Conservation (phyloP, 1,284 basidiomycete species). For the Ceratobasidium sp. region DNA sequence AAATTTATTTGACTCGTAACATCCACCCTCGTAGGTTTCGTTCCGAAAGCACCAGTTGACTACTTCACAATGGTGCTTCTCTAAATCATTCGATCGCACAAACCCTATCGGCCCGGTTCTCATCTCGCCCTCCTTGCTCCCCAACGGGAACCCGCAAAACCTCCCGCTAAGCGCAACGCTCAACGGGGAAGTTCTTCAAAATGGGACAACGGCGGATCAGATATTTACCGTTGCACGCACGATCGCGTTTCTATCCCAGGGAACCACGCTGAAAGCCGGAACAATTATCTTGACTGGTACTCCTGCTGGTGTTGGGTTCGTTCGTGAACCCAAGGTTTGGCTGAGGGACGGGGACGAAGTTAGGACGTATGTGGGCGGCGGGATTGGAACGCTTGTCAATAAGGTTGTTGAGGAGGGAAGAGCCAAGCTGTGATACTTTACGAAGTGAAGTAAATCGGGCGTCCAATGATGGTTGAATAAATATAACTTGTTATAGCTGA, state of each 20-base stretch:
- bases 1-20: neutral
- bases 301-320: conserved; percentile 76
- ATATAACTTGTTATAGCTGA: too few species aligned
- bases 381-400: conserved; percentile 77
- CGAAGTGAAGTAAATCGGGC: too few species aligned
- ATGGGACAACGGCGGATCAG: conserved; percentile 76
- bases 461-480: too few species aligned
- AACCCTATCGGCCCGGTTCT: conserved; percentile 79
- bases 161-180: conserved; percentile 69
- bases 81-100: conserved; percentile 81
- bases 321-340: conserved; percentile 70
- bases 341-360: conserved; percentile 80
- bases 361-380: conserved; percentile 65
- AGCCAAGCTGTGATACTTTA: conserved; percentile 27
- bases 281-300: conserved; percentile 83
- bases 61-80: conserved; percentile 82
- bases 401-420: conserved; percentile 68
- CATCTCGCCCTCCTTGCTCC: conserved; percentile 65
- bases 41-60: conserved; percentile 79
- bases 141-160: conserved; percentile 64
- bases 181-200: conserved; percentile 73
- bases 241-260: conserved; percentile 81
- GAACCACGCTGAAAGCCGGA: conserved; percentile 83
- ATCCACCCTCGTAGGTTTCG: conserved; percentile 61
- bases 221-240: conserved; percentile 76